Evolutionary conservation across 2,329 filamentous ascomycete species (phyloP).

Genomic region (Fusarium napiforme): DNA sequence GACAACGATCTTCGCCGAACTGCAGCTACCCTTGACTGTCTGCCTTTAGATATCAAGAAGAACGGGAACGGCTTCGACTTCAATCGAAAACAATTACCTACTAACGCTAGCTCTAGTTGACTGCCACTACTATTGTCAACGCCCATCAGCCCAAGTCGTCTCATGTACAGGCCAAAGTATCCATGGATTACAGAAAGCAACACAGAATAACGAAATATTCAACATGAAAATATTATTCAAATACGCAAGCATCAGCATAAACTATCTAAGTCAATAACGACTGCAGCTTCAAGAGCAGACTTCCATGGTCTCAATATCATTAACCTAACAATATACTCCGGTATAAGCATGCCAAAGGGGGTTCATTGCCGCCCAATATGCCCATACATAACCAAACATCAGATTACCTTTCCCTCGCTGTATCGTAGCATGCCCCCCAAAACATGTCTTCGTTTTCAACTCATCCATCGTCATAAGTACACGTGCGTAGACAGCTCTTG

Average conservation of each 20-base stretch:
- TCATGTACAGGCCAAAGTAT: not conserved
- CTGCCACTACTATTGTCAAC: not conserved
- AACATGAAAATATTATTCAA: slow-evolving; percentile 9
- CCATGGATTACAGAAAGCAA: not conserved
- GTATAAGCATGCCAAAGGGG: slow-evolving; percentile 21
- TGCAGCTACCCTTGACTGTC: not conserved
- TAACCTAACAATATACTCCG: slow-evolving; percentile 37
- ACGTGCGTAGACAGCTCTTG: slow-evolving; percentile 16
- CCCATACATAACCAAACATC: slow-evolving; percentile 30
- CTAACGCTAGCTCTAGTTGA: slow-evolving; percentile 5
- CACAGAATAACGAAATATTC: not conserved
- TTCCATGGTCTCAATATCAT: slow-evolving; percentile 10
- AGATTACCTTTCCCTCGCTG: slow-evolving; percentile 39
- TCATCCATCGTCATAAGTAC: slow-evolving; percentile 49
- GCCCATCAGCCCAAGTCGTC: not conserved
- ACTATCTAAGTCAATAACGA: slow-evolving; percentile 33
- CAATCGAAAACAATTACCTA: not conserved
- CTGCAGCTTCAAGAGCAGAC: slow-evolving; percentile 12
- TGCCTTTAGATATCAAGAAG: slow-evolving; percentile 1
- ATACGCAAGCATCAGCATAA: slow-evolving; percentile 24
- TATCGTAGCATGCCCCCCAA: slow-evolving; percentile 37
- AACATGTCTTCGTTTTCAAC: slow-evolving; percentile 46
- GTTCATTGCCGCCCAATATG: slow-evolving; percentile 30
- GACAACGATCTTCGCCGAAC: not conserved
- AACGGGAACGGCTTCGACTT: slow-evolving; percentile 3